Conservation (phyloP, 768 basidiomycete species). For the Lentinula raphanica region DNA sequence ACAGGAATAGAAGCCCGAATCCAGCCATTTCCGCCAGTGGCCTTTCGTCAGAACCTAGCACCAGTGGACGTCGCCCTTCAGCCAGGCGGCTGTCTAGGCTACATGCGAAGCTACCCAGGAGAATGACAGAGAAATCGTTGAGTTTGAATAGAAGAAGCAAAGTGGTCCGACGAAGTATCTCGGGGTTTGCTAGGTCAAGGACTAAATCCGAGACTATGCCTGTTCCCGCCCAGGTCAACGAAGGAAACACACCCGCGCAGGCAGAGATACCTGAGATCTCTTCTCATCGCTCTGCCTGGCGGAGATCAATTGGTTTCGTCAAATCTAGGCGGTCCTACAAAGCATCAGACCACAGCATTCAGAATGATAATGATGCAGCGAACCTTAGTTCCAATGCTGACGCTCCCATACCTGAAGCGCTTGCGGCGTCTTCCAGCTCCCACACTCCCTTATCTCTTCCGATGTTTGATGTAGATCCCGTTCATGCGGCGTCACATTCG, state of each 20-base stretch:
- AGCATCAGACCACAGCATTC: not conserved
- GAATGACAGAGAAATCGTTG: not conserved
- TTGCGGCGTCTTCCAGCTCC: conserved; percentile 6
- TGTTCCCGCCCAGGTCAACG: conserved; percentile 16
- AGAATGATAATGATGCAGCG: not conserved
- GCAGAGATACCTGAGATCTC: not conserved
- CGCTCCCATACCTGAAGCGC: conserved; percentile 11
- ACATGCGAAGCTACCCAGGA: not conserved
- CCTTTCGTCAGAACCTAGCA: not conserved
- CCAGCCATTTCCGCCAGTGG: no score
- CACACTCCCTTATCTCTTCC: not conserved
- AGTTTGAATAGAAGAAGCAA: not conserved
- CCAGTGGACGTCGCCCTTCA: no score
- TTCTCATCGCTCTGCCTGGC: conserved; percentile 6
- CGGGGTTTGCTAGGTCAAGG: conserved; percentile 22
- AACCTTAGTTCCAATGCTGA: not conserved
- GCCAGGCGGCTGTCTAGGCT: no score
- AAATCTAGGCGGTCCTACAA: not conserved
- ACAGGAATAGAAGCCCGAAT: not conserved
- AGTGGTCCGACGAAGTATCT: conserved; percentile 29
- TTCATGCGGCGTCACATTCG: not conserved
- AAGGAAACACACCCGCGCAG: not conserved
- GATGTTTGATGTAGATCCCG: no score
- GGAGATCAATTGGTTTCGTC: not conserved
- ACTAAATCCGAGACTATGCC: not conserved